Base-by-base conservation (phyloP, 2,329 filamentous ascomycete genomes). In the Basipetospora chlamydospora region DNA sequence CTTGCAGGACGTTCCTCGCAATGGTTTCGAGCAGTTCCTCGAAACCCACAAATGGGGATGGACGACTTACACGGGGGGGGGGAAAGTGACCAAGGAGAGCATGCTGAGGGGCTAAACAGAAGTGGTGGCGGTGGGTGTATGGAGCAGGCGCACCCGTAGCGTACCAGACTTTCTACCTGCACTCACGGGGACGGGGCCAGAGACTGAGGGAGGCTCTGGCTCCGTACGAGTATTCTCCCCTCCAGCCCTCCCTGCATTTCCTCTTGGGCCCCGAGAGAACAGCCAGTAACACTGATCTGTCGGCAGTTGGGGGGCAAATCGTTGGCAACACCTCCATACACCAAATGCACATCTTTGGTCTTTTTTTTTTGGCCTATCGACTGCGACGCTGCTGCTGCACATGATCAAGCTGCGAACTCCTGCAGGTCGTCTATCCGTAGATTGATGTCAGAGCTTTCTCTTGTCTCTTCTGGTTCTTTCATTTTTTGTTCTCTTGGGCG, bases 331-430 rank as follows among this genome's bases (percentile, higher is more conserved):
- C 6, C 22, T 25, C 7, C 22, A 25, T 25, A 25, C 11, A 25
- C 4, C 26, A 28, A 15, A 28, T 15, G 6, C 8, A 28, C 3
- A 28, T 12, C 16, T 28, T 25, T 18, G 29, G 21, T 18, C 22
- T 25, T 25, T 6, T 25, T 25, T 25, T 25, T 25, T 25, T 11
- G 22, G 35, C 35, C 15, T 6, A n/a, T 13, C 22, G 15, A 12
- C 30, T 33, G 30, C 30, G 30, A 30, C 28, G 13, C 15, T 7
- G 28, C 10, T 11, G 12, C 33, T 22, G 22, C 33, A 35, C 35
- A 37, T 37, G 35, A 31, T 28, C 28, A 17, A 15, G 28, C 35
- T 37, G 26, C 35, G 35, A 37, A 37, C 26, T 31, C 35, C 35
- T 37, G 35, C 35, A 37, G 35, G 33, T 21, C 11, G 23, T 5